Evolutionary conservation across 306 rosid genomes (phyloP).

Genomic region (Herpetospermum pedunculosum): DNA sequence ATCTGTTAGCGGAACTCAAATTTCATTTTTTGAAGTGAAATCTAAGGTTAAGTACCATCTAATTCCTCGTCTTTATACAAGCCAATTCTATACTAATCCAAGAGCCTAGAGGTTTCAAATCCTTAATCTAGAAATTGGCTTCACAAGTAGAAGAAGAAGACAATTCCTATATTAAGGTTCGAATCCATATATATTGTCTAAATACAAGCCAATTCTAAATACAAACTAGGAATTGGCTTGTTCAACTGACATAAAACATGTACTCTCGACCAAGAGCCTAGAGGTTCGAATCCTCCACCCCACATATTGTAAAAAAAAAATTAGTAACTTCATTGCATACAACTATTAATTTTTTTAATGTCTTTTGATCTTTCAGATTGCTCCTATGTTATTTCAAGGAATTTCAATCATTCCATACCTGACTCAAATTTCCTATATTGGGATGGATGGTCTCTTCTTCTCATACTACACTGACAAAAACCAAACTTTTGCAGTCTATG

Average conservation of each 20-base stretch:
- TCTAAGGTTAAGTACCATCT: slow-evolving; percentile 1
- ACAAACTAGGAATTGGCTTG: too few species aligned
- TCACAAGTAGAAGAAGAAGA: too few species aligned
- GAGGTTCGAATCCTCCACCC: too few species aligned
- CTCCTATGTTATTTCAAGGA: slow-evolving; percentile 40
- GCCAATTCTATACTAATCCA: too few species aligned
- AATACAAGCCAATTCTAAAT: too few species aligned
- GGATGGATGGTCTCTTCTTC: slow-evolving; percentile 34
- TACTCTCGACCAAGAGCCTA: too few species aligned
- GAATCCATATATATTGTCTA: too few species aligned
- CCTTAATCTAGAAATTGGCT: too few species aligned
- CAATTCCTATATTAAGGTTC: too few species aligned
- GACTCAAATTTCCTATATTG: slow-evolving; percentile 36
- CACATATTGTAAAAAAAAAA: too few species aligned
- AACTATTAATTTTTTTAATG: neutral
- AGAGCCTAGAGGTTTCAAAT: too few species aligned
- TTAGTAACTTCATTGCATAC: neutral
- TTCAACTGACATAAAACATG: too few species aligned
- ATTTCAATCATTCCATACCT: slow-evolving; percentile 30
- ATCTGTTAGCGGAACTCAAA: neutral
- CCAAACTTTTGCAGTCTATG: slow-evolving; percentile 31
- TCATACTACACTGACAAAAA: slow-evolving; percentile 21
- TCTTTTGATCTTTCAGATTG: slow-evolving; percentile 22
- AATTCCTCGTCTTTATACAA: neutral
- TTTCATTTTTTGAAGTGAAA: slow-evolving; percentile 9